phyloP scores from a whole-genome alignment of 148 eudicot genomes.

The Fagopyrum esculentum region DNA sequence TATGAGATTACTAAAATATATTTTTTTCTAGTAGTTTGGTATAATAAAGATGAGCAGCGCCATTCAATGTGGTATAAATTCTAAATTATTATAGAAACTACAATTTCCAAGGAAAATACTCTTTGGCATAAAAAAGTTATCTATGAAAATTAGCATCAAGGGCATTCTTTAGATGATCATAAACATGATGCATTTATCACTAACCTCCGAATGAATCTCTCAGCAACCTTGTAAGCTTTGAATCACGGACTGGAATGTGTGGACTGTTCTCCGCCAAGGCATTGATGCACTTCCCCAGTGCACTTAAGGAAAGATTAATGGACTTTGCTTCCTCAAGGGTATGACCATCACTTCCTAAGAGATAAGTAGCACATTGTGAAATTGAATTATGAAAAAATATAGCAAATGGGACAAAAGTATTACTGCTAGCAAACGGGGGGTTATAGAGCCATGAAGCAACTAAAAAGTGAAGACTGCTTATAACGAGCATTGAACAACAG shows the following conservation, averaged over 20 bases:
- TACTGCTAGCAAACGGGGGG: background rate
- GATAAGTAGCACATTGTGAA: constrained; percentile 6
- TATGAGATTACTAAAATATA: too few species aligned
- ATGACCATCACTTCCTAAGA: constrained; percentile 82
- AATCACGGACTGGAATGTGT: constrained; percentile 93
- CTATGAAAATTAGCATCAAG: background rate
- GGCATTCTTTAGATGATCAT: background rate
- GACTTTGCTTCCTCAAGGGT: constrained; percentile 95
- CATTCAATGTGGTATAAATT: background rate
- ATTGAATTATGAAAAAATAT: background rate
- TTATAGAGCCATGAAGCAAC: background rate
- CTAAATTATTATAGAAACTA: background rate
- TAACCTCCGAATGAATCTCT: constrained; percentile 96
- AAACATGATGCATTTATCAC: background rate
- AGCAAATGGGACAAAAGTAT: background rate
- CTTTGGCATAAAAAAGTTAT: background rate
- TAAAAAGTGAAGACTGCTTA: background rate
- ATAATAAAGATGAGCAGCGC: background rate
- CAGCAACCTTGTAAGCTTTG: constrained; percentile 92
- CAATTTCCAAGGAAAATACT: background rate
- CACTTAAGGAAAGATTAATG: constrained; percentile 87
- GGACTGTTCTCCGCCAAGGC: constrained; percentile 91
- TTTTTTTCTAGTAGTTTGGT: background rate
- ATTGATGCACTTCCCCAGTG: constrained; percentile 90
- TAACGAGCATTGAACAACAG: background rate